Conservation (phyloP, 805 yeast species). For the Candida multigemmis region DNA sequence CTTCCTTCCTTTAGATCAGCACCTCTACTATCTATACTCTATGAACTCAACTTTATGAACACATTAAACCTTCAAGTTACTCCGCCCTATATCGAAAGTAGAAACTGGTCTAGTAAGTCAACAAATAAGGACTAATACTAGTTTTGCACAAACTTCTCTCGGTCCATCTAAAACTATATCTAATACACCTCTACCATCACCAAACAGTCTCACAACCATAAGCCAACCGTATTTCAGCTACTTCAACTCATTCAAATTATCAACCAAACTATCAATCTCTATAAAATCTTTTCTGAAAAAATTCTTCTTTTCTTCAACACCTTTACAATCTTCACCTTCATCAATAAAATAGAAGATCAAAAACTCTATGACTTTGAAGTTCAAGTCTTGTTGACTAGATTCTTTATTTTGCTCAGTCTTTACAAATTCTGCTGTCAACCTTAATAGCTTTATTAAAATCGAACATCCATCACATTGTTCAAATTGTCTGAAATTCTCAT, state of each 20-base stretch:
- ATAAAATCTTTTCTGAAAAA: slow-evolving; percentile 28
- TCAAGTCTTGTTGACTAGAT: slow-evolving; percentile 37
- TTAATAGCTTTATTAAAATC: slow-evolving; percentile 33
- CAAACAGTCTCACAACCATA: too few species aligned
- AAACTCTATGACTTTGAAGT: slow-evolving; percentile 60
- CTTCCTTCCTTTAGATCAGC: too few species aligned
- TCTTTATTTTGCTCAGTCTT: slow-evolving; percentile 3
- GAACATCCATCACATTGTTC: slow-evolving; percentile 51
- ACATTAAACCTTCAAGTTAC: too few species aligned
- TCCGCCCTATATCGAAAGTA: too few species aligned
- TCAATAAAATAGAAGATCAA: slow-evolving; percentile 61
- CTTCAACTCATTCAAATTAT: slow-evolving; percentile 25
- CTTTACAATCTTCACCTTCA: slow-evolving; percentile 21
- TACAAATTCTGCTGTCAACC: slow-evolving; percentile 12
- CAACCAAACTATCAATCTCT: slow-evolving; percentile 28
- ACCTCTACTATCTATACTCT: too few species aligned
- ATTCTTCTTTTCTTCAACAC: slow-evolving; percentile 21
- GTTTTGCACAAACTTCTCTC: not conserved
- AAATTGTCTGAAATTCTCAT: slow-evolving; percentile 48
- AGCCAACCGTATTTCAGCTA: too few species aligned
- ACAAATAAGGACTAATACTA: too few species aligned
- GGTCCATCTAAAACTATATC: not conserved
- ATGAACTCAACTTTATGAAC: too few species aligned
- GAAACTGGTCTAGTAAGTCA: too few species aligned
- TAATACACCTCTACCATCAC: not conserved